Percentiles rank a stretch among this genome's conserved stretches.
Evolutionary conservation across 2,329 filamentous ascomycete genomes (phyloP).

Genomic region (Cadophora gregata): DNA sequence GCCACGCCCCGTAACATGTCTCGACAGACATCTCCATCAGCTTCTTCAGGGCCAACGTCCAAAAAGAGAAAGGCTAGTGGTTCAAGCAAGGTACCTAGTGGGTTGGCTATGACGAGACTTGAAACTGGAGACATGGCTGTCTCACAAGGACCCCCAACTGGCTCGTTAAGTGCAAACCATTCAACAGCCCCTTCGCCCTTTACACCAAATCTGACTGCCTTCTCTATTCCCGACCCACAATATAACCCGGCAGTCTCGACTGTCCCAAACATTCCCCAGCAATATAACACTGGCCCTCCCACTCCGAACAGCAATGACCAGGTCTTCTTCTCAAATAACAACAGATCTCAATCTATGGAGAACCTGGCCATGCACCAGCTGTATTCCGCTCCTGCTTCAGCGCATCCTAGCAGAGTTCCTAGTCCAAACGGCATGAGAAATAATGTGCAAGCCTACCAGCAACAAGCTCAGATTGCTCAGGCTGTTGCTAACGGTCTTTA

Average conservation of each 20-base stretch:
- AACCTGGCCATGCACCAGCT: slow-evolving; percentile 67
- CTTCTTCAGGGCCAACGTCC: slow-evolving; percentile 66
- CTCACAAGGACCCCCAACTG: slow-evolving; percentile 48
- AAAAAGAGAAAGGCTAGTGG: slow-evolving; percentile 86
- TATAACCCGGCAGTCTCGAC: slow-evolving; percentile 34
- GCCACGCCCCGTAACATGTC: slow-evolving; percentile 69
- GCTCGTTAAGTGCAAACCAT: slow-evolving; percentile 42
- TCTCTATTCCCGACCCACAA: slow-evolving; percentile 47
- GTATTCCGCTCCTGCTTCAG: slow-evolving; percentile 74
- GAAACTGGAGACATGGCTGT: slow-evolving; percentile 58
- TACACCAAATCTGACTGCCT: slow-evolving; percentile 53
- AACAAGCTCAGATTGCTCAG: slow-evolving; percentile 54
- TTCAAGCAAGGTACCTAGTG: slow-evolving; percentile 71
- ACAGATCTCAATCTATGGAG: slow-evolving; percentile 69
- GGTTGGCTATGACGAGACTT: slow-evolving; percentile 81
- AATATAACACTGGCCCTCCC: slow-evolving; percentile 65
- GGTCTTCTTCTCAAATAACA: slow-evolving; percentile 59
- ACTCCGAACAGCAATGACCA: slow-evolving; percentile 72
- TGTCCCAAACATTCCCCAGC: slow-evolving; percentile 42
- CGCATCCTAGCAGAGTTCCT: slow-evolving; percentile 77
- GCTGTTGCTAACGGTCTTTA: slow-evolving; percentile 57
- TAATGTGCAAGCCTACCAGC: slow-evolving; percentile 51
- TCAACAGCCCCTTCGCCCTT: slow-evolving; percentile 59
- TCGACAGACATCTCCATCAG: slow-evolving; percentile 74
- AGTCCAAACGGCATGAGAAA: slow-evolving; percentile 67